phyloP scores from a whole-genome alignment of 2,329 filamentous ascomycete species.

The Sclerotinia sclerotiorum region DNA sequence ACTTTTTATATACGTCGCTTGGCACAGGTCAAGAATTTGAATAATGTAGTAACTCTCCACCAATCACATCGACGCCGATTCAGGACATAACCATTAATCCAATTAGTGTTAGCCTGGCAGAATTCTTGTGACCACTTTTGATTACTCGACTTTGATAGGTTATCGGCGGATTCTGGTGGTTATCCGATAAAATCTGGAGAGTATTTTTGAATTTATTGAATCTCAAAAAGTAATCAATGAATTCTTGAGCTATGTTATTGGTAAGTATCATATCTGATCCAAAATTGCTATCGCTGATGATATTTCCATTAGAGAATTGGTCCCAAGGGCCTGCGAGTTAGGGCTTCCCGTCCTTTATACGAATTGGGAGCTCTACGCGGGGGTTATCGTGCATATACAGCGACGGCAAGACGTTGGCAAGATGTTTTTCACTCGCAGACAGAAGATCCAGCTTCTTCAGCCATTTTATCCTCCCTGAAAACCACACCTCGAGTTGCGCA shows the following conservation, averaged over 20 bases:
- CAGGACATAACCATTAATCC: neutral
- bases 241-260: conserved; percentile 22
- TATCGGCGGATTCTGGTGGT: neutral
- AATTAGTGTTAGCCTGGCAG: neutral
- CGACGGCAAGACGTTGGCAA: conserved; percentile 42
- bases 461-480: conserved; percentile 54
- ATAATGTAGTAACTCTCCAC: neutral
- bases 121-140: neutral
- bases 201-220: conserved; percentile 4
- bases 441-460: conserved; percentile 52
- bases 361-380: conserved; percentile 31
- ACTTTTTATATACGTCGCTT: neutral
- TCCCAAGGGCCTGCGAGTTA: conserved; percentile 37
- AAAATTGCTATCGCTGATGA: neutral
- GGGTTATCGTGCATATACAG: conserved; percentile 34
- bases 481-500: conserved; percentile 53
- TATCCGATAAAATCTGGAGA: conserved; percentile 18
- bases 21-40: neutral
- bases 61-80: conserved; percentile 22
- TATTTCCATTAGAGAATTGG: conserved; percentile 27
- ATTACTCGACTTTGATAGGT: conserved; percentile 5
- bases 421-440: conserved; percentile 65
- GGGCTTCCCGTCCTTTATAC: conserved; percentile 35
- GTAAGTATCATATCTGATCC: neutral
- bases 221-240: conserved; percentile 14